Percentiles rank a stretch among this genome's conserved stretches.
These are phyloP conservation scores for Ogataea methylovora DNA, from an alignment of 805 yeast genomes.

Conservation along the genomic window DNA sequence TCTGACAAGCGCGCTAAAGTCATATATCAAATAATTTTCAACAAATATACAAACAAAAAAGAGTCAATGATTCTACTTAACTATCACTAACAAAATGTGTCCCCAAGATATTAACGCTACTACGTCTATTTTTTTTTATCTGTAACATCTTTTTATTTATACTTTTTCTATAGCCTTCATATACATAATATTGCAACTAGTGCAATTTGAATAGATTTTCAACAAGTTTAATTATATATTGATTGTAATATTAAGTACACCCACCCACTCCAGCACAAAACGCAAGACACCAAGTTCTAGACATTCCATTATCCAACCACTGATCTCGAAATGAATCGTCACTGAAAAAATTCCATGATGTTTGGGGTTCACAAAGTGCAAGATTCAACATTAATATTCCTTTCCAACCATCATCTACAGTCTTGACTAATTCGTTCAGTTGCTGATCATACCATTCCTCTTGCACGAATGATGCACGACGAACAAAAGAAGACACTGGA, in stretches of 20 bases:
- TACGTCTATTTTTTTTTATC: background rate
- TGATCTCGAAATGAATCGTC: slow-evolving; percentile 21
- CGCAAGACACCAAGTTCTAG: slow-evolving; percentile 55
- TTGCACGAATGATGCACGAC: slow-evolving; percentile 41
- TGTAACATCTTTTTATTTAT: background rate
- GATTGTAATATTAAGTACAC: slow-evolving; percentile 1
- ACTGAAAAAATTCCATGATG: slow-evolving; percentile 36
- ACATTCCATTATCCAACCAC: slow-evolving; percentile 55
- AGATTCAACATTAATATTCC: slow-evolving; percentile 43
- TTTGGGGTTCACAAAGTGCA: slow-evolving; percentile 35
- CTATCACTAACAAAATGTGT: too few species aligned
- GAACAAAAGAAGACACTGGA: slow-evolving; percentile 49
- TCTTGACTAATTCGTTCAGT: slow-evolving; percentile 27
- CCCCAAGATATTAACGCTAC: too few species aligned
- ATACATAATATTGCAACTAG: background rate
- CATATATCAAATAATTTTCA: too few species aligned
- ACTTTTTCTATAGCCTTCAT: background rate
- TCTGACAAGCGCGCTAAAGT: too few species aligned
- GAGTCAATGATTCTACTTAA: too few species aligned
- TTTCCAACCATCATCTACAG: slow-evolving; percentile 53
- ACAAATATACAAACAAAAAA: too few species aligned
- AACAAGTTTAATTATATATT: background rate
- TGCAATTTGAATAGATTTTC: background rate
- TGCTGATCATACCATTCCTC: slow-evolving; percentile 34
- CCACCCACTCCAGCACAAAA: slow-evolving; percentile 45